These are phyloP conservation scores for Prunus campanulata DNA, from an alignment of 306 rosid genomes.

Conservation along the genomic window DNA sequence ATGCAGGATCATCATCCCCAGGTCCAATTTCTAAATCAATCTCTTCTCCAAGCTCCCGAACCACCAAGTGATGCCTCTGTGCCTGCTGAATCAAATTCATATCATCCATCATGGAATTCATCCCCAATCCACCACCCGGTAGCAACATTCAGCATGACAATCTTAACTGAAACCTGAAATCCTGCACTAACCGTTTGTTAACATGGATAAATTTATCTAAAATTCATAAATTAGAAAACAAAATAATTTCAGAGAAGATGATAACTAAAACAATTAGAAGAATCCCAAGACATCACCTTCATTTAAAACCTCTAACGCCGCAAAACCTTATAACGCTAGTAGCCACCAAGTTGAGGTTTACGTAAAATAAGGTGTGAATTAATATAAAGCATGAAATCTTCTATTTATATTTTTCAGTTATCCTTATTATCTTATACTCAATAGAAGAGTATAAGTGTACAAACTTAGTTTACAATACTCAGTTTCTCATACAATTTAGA, in stretches of 20 bases:
- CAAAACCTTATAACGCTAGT: slow-evolving; percentile 20
- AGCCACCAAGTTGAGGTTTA: slow-evolving; percentile 13
- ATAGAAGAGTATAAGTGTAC: slow-evolving; percentile 2
- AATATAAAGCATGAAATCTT: not conserved
- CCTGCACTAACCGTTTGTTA: slow-evolving; percentile 22
- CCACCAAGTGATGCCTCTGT: slow-evolving; percentile 93
- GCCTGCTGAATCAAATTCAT: slow-evolving; percentile 94
- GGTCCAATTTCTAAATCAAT: slow-evolving; percentile 96
- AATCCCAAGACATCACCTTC: not conserved
- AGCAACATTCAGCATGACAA: slow-evolving; percentile 94
- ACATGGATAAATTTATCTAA: slow-evolving; percentile 1
- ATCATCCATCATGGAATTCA: slow-evolving; percentile 93
- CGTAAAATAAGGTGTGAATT: not conserved
- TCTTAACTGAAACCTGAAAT: slow-evolving; percentile 30
- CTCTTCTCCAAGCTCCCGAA: slow-evolving; percentile 88
- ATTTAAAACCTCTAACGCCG: not conserved
- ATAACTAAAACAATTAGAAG: slow-evolving; percentile 11
- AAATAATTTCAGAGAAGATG: slow-evolving; percentile 1
- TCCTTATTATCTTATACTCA: not conserved
- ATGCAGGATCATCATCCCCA: slow-evolving; percentile 93
- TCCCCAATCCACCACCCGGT: slow-evolving; percentile 59
- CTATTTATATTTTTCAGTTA: not conserved
- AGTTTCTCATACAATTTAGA: not conserved
- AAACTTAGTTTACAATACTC: not conserved
- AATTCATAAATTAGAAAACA: not conserved